A percentile compares a stretch with the other conserved stretches of the same genome.
Evolutionary conservation across 108 stramenopile genomes (phyloP).

Genomic region (Nitzschia sp.): DNA sequence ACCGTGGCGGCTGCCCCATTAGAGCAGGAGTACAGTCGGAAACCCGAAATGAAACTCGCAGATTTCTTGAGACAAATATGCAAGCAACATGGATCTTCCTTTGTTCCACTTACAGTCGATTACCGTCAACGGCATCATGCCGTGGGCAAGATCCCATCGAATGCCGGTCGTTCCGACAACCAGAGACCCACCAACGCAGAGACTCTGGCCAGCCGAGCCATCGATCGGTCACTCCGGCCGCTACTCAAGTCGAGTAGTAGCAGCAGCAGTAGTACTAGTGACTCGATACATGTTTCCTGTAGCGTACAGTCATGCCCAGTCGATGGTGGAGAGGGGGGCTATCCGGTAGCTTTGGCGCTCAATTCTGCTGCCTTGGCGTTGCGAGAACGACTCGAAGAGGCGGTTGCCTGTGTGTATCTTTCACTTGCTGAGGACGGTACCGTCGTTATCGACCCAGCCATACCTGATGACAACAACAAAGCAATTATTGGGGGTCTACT

Average conservation of each 20-base stretch:
- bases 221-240: conserved; percentile 68
- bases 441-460: conserved; percentile 34
- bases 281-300: conserved; percentile 50
- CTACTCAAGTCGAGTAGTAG: conserved; percentile 31
- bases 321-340: conserved; percentile 29
- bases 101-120: conserved; percentile 56
- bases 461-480: conserved; percentile 8
- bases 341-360: conserved; percentile 69
- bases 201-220: conserved; percentile 51
- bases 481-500: conserved; percentile 34
- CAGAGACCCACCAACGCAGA: conserved; percentile 54
- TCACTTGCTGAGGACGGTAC: conserved; percentile 40
- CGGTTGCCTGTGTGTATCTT: conserved; percentile 60
- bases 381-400: conserved; percentile 51
- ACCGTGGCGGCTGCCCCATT: conserved; percentile 20
- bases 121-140: conserved; percentile 68
- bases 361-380: conserved; percentile 84
- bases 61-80: conserved; percentile 5
- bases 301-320: conserved; percentile 43
- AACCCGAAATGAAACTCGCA: not conserved
- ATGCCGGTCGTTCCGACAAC: conserved; percentile 50
- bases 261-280: not conserved
- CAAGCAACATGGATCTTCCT: conserved; percentile 12
- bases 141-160: conserved; percentile 59
- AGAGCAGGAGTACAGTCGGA: not conserved